A percentile compares a stretch with the other conserved stretches of the same genome.
Evolutionary conservation across 164 flowering plant species (phyloP).

Genomic region (Akebia trifoliata): DNA sequence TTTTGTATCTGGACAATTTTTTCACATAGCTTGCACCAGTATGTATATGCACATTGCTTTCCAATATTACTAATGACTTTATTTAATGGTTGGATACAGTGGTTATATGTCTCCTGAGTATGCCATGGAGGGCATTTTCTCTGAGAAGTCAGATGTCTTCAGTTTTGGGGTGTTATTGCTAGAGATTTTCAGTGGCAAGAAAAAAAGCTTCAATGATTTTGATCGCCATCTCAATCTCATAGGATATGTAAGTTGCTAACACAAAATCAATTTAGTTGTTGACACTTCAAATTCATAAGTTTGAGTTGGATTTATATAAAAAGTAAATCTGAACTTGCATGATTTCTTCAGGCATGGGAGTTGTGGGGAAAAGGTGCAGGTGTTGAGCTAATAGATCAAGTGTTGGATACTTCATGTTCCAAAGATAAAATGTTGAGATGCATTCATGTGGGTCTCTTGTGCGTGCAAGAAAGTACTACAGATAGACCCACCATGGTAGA

Average conservation of each 20-base stretch:
- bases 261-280: too few species aligned
- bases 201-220: neutral
- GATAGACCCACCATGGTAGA: constrained; percentile 5
- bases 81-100: too few species aligned
- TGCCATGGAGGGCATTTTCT: constrained; percentile 5
- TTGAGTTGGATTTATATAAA: neutral
- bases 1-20: too few species aligned
- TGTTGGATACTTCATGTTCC: neutral
- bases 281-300: too few species aligned
- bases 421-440: neutral
- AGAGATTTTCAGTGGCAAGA: neutral
- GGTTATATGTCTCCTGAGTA: constrained; percentile 10
- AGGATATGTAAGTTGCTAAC: neutral
- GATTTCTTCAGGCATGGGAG: constrained; percentile 9
- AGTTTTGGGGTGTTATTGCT: neutral
- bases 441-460: constrained; percentile 2
- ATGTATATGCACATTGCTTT: too few species aligned
- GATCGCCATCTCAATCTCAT: constrained; percentile 1
- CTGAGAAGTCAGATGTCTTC: neutral
- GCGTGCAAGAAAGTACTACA: constrained; percentile 5
- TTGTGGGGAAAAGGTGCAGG: neutral
- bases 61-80: too few species aligned
- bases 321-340: neutral
- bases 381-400: neutral
- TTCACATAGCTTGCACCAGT: too few species aligned